phyloP scores from a whole-genome alignment of 2,329 filamentous ascomycete species.

The Aspergillus caelatus region DNA sequence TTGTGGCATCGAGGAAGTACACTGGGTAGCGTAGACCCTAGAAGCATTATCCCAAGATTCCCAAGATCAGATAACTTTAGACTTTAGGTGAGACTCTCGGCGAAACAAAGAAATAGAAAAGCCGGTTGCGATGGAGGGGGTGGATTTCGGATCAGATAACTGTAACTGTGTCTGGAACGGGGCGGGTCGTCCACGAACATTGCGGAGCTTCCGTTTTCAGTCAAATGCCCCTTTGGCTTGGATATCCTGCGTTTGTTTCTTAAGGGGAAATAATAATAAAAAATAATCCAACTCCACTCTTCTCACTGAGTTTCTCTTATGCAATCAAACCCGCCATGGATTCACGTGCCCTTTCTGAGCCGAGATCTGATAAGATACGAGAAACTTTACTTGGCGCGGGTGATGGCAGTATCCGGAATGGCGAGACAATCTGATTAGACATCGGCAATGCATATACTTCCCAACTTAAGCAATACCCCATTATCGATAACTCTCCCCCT shows the following conservation, averaged over 20 bases:
- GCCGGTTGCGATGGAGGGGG: background rate
- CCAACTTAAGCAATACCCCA: background rate
- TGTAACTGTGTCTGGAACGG: background rate
- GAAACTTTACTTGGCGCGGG: background rate
- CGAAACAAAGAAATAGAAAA: background rate
- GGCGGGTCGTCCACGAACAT: background rate
- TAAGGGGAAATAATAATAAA: background rate
- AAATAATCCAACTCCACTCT: background rate
- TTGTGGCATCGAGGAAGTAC: background rate
- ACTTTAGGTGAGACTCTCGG: background rate
- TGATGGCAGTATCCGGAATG: background rate
- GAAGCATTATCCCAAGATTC: background rate
- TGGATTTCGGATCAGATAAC: conserved; percentile 15
- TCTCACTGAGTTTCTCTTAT: background rate
- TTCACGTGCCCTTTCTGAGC: background rate
- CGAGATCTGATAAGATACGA: background rate
- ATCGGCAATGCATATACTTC: background rate
- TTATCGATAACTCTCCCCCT: background rate
- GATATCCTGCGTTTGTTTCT: background rate
- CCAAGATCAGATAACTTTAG: conserved; percentile 10
- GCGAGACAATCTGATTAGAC: background rate
- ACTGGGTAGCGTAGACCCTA: background rate
- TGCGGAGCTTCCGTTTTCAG: background rate
- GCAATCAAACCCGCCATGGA: background rate
- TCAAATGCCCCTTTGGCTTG: background rate